Percentiles rank a stretch among this genome's conserved stretches.
Evolutionary conservation across 163 green algal genomes (phyloP).

Genomic region (Chlamydomonas reinhardtii): DNA sequence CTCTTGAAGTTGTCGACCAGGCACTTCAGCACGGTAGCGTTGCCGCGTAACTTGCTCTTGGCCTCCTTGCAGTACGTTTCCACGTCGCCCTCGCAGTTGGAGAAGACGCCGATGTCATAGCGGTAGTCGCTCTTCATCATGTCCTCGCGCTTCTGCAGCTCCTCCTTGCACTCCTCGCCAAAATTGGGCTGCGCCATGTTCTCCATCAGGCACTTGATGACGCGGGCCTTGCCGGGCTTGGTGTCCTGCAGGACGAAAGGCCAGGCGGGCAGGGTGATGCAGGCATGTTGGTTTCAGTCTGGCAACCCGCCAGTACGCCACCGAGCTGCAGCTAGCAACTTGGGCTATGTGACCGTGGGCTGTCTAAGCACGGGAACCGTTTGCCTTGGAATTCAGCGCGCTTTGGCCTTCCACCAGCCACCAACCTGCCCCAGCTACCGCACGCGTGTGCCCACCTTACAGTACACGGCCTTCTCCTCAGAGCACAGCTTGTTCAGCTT

Average conservation of each 20-base stretch:
- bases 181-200: conserved; percentile 82
- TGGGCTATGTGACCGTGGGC: too few relatives aligned
- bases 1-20: conserved; percentile 75
- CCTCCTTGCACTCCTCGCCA: conserved; percentile 71
- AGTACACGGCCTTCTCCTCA: conserved; percentile 83
- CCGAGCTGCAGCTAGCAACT: too few relatives aligned
- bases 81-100: conserved; percentile 74
- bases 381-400: too few relatives aligned
- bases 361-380: too few relatives aligned
- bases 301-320: too few relatives aligned
- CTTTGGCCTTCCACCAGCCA: too few relatives aligned
- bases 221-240: conserved; percentile 82
- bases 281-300: too few relatives aligned
- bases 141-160: conserved; percentile 74
- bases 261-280: too few relatives aligned
- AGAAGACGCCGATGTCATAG: conserved; percentile 79
- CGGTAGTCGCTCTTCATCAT: conserved; percentile 73
- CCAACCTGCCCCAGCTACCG: too few relatives aligned
- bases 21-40: conserved; percentile 84
- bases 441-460: conserved; percentile 57
- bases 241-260: conserved; percentile 53
- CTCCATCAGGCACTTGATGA: conserved; percentile 87
- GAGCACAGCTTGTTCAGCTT: conserved; percentile 85
- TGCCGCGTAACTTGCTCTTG: conserved; percentile 74
- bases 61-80: conserved; percentile 69